Evolutionary conservation across 768 basidiomycete genomes (phyloP).

Genomic region (Cyclocybe aegerita): DNA sequence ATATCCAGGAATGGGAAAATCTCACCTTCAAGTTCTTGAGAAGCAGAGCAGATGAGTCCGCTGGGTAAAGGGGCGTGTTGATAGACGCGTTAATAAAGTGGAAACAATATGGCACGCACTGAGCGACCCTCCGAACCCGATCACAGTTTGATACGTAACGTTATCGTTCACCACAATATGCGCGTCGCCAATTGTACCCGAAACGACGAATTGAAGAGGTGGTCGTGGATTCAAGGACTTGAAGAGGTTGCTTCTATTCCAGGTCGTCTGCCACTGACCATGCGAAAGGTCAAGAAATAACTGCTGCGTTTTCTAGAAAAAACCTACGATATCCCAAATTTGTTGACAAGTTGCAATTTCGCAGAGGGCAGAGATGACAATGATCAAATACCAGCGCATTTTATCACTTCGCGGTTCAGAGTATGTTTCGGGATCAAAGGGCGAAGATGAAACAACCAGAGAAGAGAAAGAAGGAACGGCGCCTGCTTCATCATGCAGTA

Average conservation of each 20-base stretch:
- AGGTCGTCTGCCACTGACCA: conserved; percentile 54
- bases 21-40: conserved; percentile 61
- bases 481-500: too few species aligned
- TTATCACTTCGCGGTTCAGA: neutral
- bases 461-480: neutral
- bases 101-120: conserved; percentile 36
- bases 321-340: conserved; percentile 51
- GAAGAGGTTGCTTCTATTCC: conserved; percentile 47
- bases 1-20: neutral
- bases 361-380: neutral
- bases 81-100: neutral
- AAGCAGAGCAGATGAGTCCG: conserved; percentile 65
- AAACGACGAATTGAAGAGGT: conserved; percentile 50
- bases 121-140: conserved; percentile 62
- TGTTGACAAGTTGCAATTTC: conserved; percentile 29
- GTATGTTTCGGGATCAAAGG: too few species aligned
- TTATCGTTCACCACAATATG: conserved; percentile 59
- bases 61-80: conserved; percentile 28
- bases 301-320: neutral
- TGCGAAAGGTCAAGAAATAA: conserved; percentile 3
- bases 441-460: neutral
- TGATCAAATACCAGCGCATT: neutral
- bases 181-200: conserved; percentile 48
- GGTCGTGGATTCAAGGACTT: conserved; percentile 40
- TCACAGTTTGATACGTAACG: conserved; percentile 52